Evolutionary conservation across 2,329 filamentous ascomycete species (phyloP).

Genomic region (Penicillium palitans): DNA sequence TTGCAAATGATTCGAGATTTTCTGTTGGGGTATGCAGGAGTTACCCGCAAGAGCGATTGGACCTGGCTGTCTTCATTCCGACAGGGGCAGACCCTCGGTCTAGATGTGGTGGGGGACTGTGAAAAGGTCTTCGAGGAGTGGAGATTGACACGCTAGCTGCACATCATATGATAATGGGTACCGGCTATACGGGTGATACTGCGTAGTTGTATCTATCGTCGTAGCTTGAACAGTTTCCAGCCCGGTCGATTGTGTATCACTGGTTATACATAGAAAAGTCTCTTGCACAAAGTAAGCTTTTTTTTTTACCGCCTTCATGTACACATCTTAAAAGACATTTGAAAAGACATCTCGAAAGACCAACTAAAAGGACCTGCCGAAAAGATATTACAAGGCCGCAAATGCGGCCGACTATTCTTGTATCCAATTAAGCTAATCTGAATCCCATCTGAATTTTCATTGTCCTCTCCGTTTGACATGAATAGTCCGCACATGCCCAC

Average conservation of each 20-base stretch:
- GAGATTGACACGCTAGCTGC: neutral
- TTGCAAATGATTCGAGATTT: slow-evolving; percentile 17
- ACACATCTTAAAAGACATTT: too few relatives aligned
- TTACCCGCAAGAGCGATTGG: slow-evolving; percentile 23
- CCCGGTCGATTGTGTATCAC: neutral
- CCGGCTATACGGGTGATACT: neutral
- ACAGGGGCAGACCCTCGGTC: slow-evolving; percentile 14
- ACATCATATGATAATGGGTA: neutral
- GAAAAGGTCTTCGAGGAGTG: slow-evolving; percentile 4
- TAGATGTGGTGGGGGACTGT: slow-evolving; percentile 18
- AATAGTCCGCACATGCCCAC: too few relatives aligned
- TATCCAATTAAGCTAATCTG: neutral
- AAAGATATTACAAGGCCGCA: too few relatives aligned
- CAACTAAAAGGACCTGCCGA: too few relatives aligned
- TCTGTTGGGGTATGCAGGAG: slow-evolving; percentile 11
- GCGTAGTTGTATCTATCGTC: neutral
- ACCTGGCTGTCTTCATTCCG: slow-evolving; percentile 16
- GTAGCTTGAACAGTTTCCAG: neutral
- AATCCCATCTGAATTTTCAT: too few relatives aligned
- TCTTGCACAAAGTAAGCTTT: too few relatives aligned
- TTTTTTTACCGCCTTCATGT: too few relatives aligned
- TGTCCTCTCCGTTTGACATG: too few relatives aligned
- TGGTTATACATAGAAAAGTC: too few relatives aligned
- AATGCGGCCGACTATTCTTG: too few relatives aligned
- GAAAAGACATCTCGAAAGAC: too few relatives aligned